Conservation (phyloP, 2,329 filamentous ascomycete genomes). For the Blastomyces parvus region DNA sequence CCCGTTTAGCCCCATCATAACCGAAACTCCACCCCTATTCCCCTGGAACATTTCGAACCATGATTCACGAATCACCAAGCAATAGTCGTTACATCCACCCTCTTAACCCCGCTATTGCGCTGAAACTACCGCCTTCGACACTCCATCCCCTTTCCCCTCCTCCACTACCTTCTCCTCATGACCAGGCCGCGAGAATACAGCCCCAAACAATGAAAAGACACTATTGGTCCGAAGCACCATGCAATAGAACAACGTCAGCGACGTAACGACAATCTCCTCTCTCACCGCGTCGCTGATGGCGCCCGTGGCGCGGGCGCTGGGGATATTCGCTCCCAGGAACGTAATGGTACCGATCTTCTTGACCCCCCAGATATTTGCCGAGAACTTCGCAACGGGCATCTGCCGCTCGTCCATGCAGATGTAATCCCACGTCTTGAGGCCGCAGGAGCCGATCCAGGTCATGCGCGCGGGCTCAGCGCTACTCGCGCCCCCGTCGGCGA, state of each 20-base stretch:
- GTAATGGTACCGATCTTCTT: conserved; percentile 23
- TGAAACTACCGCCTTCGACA: not conserved
- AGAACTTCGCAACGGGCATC: conserved; percentile 23
- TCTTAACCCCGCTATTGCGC: not conserved
- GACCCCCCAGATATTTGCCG: conserved; percentile 20
- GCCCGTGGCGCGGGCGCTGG: not conserved
- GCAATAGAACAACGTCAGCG: conserved; percentile 22
- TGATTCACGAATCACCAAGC: not conserved
- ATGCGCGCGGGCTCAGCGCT: conserved; percentile 18
- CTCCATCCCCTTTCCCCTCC: not conserved
- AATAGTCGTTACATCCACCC: not conserved
- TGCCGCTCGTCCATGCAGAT: conserved; percentile 23
- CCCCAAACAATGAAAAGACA: conserved; percentile 21
- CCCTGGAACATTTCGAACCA: not conserved
- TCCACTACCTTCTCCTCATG: not conserved
- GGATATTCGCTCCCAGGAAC: conserved; percentile 19
- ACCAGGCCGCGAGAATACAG: conserved; percentile 16
- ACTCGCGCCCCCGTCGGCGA: conserved; percentile 9
- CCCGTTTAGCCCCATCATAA: not conserved
- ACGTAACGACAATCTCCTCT: conserved; percentile 25
- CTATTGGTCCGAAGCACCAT: conserved; percentile 21
- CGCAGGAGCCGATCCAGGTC: conserved; percentile 22
- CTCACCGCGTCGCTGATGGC: conserved; percentile 13
- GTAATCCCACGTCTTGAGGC: conserved; percentile 26
- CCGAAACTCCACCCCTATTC: not conserved